These are phyloP conservation scores for Juglanconis oblonga DNA, from an alignment of 2,329 filamentous ascomycete species.

Conservation along the genomic window DNA sequence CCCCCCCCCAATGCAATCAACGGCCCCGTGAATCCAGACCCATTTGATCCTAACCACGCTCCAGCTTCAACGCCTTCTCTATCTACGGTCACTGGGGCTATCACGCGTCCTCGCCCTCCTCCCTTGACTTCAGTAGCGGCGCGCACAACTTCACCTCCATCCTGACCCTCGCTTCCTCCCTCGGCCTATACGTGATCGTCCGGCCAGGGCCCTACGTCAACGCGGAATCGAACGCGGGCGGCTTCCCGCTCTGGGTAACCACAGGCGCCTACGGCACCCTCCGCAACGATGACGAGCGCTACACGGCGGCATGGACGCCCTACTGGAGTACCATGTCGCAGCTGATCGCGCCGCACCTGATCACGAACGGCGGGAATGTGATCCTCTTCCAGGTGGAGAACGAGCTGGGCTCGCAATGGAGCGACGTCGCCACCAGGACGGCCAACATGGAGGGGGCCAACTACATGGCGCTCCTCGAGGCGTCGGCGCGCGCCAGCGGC, in stretches of 20 bases:
- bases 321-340: slow-evolving; percentile 50
- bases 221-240: slow-evolving; percentile 60
- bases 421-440: slow-evolving; percentile 36
- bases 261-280: slow-evolving; percentile 56
- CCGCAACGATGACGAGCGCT: slow-evolving; percentile 50
- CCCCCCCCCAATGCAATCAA: background rate
- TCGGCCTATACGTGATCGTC: slow-evolving; percentile 53
- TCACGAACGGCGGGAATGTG: slow-evolving; percentile 57
- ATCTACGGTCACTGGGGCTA: slow-evolving; percentile 42
- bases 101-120: slow-evolving; percentile 33
- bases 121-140: slow-evolving; percentile 46
- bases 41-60: too few relatives aligned
- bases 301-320: slow-evolving; percentile 51
- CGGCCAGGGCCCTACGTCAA: slow-evolving; percentile 62
- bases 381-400: slow-evolving; percentile 58
- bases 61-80: slow-evolving; percentile 40
- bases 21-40: too few relatives aligned
- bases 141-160: slow-evolving; percentile 52
- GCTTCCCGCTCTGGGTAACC: slow-evolving; percentile 60
- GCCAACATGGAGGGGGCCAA: slow-evolving; percentile 46
- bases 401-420: slow-evolving; percentile 46
- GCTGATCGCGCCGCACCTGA: slow-evolving; percentile 48
- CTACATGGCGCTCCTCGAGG: slow-evolving; percentile 58
- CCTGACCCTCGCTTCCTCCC: slow-evolving; percentile 49
- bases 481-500: slow-evolving; percentile 50